Base-by-base conservation (phyloP, 192 early-diverging fungal genomes). In the Martensiomyces pterosporus region DNA sequence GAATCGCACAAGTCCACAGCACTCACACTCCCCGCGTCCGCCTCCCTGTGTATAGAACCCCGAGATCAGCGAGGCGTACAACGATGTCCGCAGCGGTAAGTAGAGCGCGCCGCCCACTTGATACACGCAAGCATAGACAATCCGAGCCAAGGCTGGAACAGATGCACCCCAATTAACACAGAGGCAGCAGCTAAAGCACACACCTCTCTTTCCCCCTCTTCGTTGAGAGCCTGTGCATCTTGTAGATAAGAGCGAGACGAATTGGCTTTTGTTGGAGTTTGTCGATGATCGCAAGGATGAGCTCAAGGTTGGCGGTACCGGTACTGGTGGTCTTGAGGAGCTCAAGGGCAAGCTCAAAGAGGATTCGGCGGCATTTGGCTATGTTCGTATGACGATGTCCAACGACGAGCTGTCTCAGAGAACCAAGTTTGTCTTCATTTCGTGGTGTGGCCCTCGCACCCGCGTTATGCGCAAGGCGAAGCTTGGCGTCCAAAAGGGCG, bases 391-490 rank as follows among this genome's bases (percentile, higher is more conserved):
- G 21, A 15, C 43, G 10, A 57, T 67, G 54, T 56, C 61, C 17
- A 76, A 76, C 54, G 76, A 78, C 62, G 61, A 64, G 35, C 75
- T 76, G 44, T 83, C 82, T 8, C 77, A 78, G 25, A 67, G 85
- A 24, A 59, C 70, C 52, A 84, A 85, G 64, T 86, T 82, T 55
- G 68, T 86, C 14, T 47, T 86, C 0, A 51, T 86, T 0, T 67
- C 69, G 19, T 88, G 82, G 87, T 87, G 85, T 51, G 87, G 87
- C 23, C 57, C 73, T 10, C 25, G 67, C 12, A 81, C 88, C 6
- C 81, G 81, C 52, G 75, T 89, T 24, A 90, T 90, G 87, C 77
- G 87, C 9, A 82, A 80, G 46, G 90, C 87, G 38, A 88, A 86
- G 66, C 69, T 92, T 16, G 77, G 82, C 16, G 79, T 75, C 22